phyloP scores from a whole-genome alignment of 1,284 basidiomycete species.

The Leccinum angustisporum region DNA sequence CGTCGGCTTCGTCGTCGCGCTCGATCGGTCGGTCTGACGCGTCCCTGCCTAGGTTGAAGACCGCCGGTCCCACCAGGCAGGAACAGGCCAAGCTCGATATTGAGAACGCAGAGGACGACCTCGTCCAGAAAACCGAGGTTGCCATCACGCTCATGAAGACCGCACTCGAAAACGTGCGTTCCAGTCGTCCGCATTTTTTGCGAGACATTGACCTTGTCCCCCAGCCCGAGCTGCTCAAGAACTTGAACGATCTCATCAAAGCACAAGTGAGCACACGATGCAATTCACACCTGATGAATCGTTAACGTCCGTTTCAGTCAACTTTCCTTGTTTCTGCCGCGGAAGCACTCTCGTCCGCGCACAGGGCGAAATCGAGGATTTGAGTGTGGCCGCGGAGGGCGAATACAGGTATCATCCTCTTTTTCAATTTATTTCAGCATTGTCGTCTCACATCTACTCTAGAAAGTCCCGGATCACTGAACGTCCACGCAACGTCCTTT shows the following conservation, averaged over 20 bases:
- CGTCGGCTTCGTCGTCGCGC: slow-evolving; percentile 18
- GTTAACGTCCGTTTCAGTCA: slow-evolving; percentile 49
- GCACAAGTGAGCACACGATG: slow-evolving; percentile 54
- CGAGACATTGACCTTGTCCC: neutral
- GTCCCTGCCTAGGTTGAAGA: slow-evolving; percentile 63
- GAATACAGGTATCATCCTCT: slow-evolving; percentile 73
- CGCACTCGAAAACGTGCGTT: slow-evolving; percentile 88
- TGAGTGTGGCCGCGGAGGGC: slow-evolving; percentile 86
- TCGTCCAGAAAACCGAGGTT: slow-evolving; percentile 96
- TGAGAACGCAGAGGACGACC: slow-evolving; percentile 93
- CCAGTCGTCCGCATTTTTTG: neutral
- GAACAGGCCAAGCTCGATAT: slow-evolving; percentile 89
- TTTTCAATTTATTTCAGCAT: neutral
- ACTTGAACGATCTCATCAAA: slow-evolving; percentile 89
- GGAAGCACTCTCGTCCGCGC: slow-evolving; percentile 78
- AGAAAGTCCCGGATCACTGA: slow-evolving; percentile 85
- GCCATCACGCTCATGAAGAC: slow-evolving; percentile 98
- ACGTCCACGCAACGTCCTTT: neutral
- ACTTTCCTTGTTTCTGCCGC: slow-evolving; percentile 84
- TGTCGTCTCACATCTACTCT: slow-evolving; percentile 15
- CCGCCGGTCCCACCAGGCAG: slow-evolving; percentile 68
- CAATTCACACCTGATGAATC: neutral
- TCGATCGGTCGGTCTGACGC: slow-evolving; percentile 8
- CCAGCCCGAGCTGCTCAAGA: slow-evolving; percentile 93
- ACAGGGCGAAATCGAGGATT: slow-evolving; percentile 89